Base-by-base conservation (phyloP, 495 filamentous ascomycete species). In the Cetradonia linearis region DNA sequence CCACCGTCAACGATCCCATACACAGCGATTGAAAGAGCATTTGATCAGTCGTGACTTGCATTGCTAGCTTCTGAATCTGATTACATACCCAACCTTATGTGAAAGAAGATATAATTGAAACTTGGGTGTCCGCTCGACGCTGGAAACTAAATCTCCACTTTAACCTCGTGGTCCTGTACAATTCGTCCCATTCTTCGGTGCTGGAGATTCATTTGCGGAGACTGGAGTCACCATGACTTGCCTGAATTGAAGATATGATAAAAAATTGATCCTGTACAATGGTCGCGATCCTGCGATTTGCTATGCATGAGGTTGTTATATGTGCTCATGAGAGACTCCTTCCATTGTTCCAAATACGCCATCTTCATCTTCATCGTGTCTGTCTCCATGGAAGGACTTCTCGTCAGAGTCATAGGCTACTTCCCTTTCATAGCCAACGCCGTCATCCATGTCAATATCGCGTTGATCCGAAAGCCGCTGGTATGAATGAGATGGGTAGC, bases 281-380 rank as follows among this genome's bases (percentile, higher is more conserved):
- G 52, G 30, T 14, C 38, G 31, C 34, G 11, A 9, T 54, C 13
- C 20, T 54, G n/a, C 28, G 28, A 34, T 47, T 20, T 20, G 36
- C 48, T 56, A 64, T 48, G 60, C 56, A 33, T 55, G 46, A 7
- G 56, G 20, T 42, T 55, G 54, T 6, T 49, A 28, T 42, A 27
- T 37, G 38, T 42, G 50, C 20, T 62, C 62, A 31, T 64, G 58
- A 25, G 60, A 68, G 74, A 79, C 95, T 72, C 93, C 90, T 69
- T 98, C 93, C 92, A 96, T 96, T 61, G 81, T 83, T 27, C 93
- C 93, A 77, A 98, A 98, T 55, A 98, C 81, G 61, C 89, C 91
- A 62, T 96, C 93, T 56, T 96, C 92, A 53, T 95, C 91, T 65
- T 97, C 92, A 68, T 94, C 89, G 63, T 81, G 84, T 31, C 84